Evolutionary conservation across 2,329 filamentous ascomycete species (phyloP).

Genomic region (Coleophoma crateriformis): DNA sequence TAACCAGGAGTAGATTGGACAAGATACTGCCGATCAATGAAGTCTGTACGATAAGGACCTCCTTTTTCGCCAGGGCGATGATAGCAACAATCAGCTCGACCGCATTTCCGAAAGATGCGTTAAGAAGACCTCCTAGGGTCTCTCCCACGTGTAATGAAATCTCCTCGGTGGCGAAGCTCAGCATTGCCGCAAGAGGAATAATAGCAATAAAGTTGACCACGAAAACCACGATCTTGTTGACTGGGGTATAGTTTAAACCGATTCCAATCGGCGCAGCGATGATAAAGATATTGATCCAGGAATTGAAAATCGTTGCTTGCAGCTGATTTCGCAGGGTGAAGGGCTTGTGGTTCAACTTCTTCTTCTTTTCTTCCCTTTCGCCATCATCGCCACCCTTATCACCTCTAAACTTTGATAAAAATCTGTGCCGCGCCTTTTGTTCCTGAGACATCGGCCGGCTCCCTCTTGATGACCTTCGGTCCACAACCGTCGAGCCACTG

Average conservation of each 20-base stretch:
- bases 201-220: slow-evolving; percentile 93
- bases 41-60: slow-evolving; percentile 78
- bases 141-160: slow-evolving; percentile 78
- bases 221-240: slow-evolving; percentile 64
- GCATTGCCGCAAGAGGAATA: slow-evolving; percentile 78
- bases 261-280: slow-evolving; percentile 77
- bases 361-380: slow-evolving; percentile 3
- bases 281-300: slow-evolving; percentile 82
- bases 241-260: slow-evolving; percentile 58
- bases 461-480: slow-evolving; percentile 3
- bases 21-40: slow-evolving; percentile 89
- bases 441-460: slow-evolving; percentile 11
- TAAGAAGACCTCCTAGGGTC: slow-evolving; percentile 80
- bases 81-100: slow-evolving; percentile 87
- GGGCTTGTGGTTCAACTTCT: slow-evolving; percentile 32
- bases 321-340: slow-evolving; percentile 62
- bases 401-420: slow-evolving; percentile 10
- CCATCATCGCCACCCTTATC: slow-evolving; percentile 6
- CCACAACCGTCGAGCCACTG: slow-evolving; percentile 8
- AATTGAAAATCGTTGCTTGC: slow-evolving; percentile 69
- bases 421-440: slow-evolving; percentile 13
- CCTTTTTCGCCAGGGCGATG: slow-evolving; percentile 67
- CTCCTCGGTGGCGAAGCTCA: slow-evolving; percentile 87
- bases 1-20: slow-evolving; percentile 81
- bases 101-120: slow-evolving; percentile 87